Percentiles rank a stretch among this genome's conserved stretches.
Evolutionary conservation across 371 early-diverging fungal genomes (phyloP).

Genomic region (Mucor velutinosus): DNA sequence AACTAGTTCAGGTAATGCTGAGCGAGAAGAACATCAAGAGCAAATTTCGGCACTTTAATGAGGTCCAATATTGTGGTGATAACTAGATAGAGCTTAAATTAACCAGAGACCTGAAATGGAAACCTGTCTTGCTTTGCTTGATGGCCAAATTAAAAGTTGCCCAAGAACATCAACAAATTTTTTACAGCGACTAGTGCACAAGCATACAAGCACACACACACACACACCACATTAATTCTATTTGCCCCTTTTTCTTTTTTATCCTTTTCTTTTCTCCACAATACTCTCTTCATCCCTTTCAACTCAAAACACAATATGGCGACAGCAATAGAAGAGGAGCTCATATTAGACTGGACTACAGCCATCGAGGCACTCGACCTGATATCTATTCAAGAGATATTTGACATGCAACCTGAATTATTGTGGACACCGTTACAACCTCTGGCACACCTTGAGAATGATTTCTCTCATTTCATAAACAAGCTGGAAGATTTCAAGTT

Average conservation of each 20-base stretch:
- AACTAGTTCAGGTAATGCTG: not conserved
- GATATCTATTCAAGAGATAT: slow-evolving; percentile 19
- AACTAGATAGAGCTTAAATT: not conserved
- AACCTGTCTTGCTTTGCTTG: not conserved
- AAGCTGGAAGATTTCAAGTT: slow-evolving; percentile 15
- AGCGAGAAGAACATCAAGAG: not conserved
- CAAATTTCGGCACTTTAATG: not conserved
- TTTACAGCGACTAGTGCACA: not conserved
- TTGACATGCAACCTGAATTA: slow-evolving; percentile 18
- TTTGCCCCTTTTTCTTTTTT: not conserved
- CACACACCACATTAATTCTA: not conserved
- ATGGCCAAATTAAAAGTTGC: not conserved
- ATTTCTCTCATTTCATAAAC: slow-evolving; percentile 25
- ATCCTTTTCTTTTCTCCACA: not conserved
- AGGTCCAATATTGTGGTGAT: not conserved
- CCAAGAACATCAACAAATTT: not conserved
- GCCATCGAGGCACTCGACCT: slow-evolving; percentile 29
- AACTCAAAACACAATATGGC: not conserved
- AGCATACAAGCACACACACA: not conserved
- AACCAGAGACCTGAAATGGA: not conserved
- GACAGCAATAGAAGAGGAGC: slow-evolving; percentile 14
- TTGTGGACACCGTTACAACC: slow-evolving; percentile 27
- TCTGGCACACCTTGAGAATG: slow-evolving; percentile 22
- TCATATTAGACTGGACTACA: slow-evolving; percentile 28
- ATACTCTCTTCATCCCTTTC: not conserved